phyloP scores from a whole-genome alignment of 1,139 yeast species.

The Protomyces gravidus region DNA sequence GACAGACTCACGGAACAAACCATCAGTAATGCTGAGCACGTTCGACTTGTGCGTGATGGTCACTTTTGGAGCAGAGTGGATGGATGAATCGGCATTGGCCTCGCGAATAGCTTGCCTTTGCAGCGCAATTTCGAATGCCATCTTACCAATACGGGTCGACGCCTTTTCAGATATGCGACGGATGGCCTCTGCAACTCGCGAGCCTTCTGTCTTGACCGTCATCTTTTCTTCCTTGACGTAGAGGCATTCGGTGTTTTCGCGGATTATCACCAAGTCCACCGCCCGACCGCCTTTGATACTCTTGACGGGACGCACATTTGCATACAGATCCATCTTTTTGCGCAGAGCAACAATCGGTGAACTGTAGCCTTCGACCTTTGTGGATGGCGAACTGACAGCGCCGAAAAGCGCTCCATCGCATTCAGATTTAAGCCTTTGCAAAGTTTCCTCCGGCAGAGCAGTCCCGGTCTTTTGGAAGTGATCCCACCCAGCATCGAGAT shows the following conservation, averaged over 20 bases:
- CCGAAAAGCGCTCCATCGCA: constrained; percentile 98
- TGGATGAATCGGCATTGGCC: constrained; percentile 45
- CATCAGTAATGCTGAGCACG: constrained; percentile 87
- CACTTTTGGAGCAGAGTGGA: constrained; percentile 56
- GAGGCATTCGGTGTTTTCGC: constrained; percentile 92
- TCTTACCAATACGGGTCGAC: constrained; percentile 75
- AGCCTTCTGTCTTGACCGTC: constrained; percentile 64
- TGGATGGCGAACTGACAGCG: constrained; percentile 84
- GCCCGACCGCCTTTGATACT: constrained; percentile 82
- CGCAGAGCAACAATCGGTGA: constrained; percentile 97
- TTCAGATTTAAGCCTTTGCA: constrained; percentile 65
- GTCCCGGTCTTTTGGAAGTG: constrained; percentile 87
- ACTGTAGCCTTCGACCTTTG: constrained; percentile 91
- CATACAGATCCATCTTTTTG: constrained; percentile 88
- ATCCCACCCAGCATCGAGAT: constrained; percentile 91
- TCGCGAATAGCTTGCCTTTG: constrained; percentile 82
- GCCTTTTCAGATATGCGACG: constrained; percentile 91
- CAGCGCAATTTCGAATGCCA: constrained; percentile 87
- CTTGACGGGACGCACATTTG: constrained; percentile 96
- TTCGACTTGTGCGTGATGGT: constrained; percentile 96
- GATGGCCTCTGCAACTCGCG: constrained; percentile 92
- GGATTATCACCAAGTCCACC: constrained; percentile 94
- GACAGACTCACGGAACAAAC: constrained; percentile 90
- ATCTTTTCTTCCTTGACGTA: constrained; percentile 89
- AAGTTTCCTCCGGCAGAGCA: constrained; percentile 91